Base-by-base conservation (phyloP, 768 basidiomycete species). In the Hydnum rufescens region DNA sequence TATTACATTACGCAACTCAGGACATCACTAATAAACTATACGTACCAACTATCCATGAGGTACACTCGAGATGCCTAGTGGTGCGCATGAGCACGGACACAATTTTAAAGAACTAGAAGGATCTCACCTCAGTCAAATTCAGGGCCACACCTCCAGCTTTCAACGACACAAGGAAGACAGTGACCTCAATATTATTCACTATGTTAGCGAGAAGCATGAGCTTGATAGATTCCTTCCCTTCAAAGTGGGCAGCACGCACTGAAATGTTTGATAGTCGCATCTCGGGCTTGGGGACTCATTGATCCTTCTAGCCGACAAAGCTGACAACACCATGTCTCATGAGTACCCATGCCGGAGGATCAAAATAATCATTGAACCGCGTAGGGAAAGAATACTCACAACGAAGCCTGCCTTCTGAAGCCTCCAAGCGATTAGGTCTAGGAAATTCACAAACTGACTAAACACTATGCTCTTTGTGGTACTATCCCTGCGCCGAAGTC, bases 381-480 rank as follows among this genome's bases (percentile, higher is more conserved):
- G 13, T 47, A 4, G 16, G 19, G 5, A 30, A 46, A 16, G 23
- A 50, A 13, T 3, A 68, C 76, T 55, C 55, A 88, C 89, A 61
- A 72, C 78, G 63, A 96, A 97, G 0, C 93, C 95, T 43, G 89
- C 85, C 53, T 75, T 80, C 63, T 96, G 90, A 54, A 99, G 66
- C 46, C 95, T 71, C 64, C 80, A 95, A 8, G 92, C 89, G 59
- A 96, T 89, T 51, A 99, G 67, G 62, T 99, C 95, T 36, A 68
- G 59, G 57, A 63, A 63, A 63, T 82, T 86, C 34, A 90, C 87
- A 61, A 93, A 95, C 66, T 93, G 90, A 58, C 85, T 88, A 64
- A 97, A 99, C 18, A 99, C 93, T 50, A 99, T 75, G 64, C 85
- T 89, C 69, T 99, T 99, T 30, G 87, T 89, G 6, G 90, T 93